Conservation (phyloP, 2,329 filamentous ascomycete species). For the Scedosporium apiospermum region DNA sequence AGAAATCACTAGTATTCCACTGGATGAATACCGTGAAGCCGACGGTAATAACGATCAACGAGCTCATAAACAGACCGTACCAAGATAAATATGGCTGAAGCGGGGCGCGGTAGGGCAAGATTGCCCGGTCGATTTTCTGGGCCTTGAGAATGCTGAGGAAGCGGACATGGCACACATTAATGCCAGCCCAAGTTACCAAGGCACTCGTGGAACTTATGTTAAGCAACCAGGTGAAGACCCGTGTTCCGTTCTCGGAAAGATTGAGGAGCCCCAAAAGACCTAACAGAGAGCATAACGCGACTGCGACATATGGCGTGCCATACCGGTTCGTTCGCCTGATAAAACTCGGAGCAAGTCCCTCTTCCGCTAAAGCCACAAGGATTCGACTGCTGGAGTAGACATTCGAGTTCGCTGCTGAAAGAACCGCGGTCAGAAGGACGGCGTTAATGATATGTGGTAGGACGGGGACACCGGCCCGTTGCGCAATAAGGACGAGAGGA, state of each 20-base stretch:
- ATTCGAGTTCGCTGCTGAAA: conserved; percentile 70
- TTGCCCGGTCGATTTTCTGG: conserved; percentile 46
- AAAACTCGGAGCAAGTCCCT: conserved; percentile 51
- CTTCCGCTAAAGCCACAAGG: conserved; percentile 55
- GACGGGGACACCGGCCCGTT: conserved; percentile 52
- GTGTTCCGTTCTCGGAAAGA: conserved; percentile 44
- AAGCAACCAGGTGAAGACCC: conserved; percentile 64
- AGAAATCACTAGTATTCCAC: conserved; percentile 53
- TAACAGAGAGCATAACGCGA: conserved; percentile 43
- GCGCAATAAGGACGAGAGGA: conserved; percentile 52
- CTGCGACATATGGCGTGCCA: conserved; percentile 54
- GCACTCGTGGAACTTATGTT: conserved; percentile 61
- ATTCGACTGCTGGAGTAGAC: conserved; percentile 64
- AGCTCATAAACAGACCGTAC: conserved; percentile 57
- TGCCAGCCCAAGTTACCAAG: conserved; percentile 62
- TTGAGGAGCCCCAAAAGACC: conserved; percentile 61
- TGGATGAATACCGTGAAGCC: conserved; percentile 59
- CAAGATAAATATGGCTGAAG: conserved; percentile 55
- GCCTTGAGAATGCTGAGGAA: conserved; percentile 52
- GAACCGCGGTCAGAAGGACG: conserved; percentile 66
- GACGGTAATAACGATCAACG: conserved; percentile 56
- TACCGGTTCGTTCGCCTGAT: conserved; percentile 49
- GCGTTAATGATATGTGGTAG: conserved; percentile 67
- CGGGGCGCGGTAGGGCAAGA: conserved; percentile 51
- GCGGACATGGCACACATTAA: conserved; percentile 52